Evolutionary conservation across 1,139 yeast species (phyloP).

Genomic region (Yamadazyma trypodendri): DNA sequence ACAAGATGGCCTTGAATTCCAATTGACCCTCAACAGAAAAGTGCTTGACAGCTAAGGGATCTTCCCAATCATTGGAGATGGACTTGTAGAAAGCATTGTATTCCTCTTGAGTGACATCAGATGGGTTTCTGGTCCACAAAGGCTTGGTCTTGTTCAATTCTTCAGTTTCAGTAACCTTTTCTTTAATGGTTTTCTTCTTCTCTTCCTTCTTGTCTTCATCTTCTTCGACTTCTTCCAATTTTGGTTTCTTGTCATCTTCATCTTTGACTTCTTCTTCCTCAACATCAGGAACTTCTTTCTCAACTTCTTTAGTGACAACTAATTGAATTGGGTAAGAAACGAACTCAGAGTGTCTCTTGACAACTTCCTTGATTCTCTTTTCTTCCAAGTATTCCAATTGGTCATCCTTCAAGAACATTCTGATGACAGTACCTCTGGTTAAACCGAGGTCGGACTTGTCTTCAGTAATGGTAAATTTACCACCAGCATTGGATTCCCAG

Average conservation of each 20-base stretch:
- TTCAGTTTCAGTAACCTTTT: slow-evolving; percentile 84
- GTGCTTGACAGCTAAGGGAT: slow-evolving; percentile 99
- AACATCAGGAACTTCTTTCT: slow-evolving; percentile 84
- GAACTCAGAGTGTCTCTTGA: slow-evolving; percentile 99
- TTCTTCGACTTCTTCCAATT: slow-evolving; percentile 70
- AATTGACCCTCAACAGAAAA: slow-evolving; percentile 99
- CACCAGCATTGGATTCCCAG: slow-evolving; percentile 99
- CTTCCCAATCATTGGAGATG: slow-evolving; percentile 99
- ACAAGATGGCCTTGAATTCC: slow-evolving; percentile 97
- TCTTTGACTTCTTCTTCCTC: slow-evolving; percentile 52
- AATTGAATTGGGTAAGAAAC: slow-evolving; percentile 99
- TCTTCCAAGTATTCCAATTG: slow-evolving; percentile 99
- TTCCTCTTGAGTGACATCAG: slow-evolving; percentile 97
- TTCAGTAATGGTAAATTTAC: slow-evolving; percentile 93
- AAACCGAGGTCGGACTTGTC: slow-evolving; percentile 85
- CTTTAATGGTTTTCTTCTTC: slow-evolving; percentile 77
- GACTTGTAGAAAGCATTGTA: slow-evolving; percentile 99
- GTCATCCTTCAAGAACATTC: slow-evolving; percentile 98
- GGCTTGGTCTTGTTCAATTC: slow-evolving; percentile 99
- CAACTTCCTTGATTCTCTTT: slow-evolving; percentile 98
- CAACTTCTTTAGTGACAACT: slow-evolving; percentile 98
- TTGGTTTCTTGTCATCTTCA: slow-evolving; percentile 55
- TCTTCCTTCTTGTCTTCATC: slow-evolving; percentile 63
- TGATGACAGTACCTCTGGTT: slow-evolving; percentile 93
- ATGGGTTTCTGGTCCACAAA: slow-evolving; percentile 98